Evolutionary conservation across 1,284 basidiomycete species (phyloP), one percentile per base, ranked within the genome.

Genomic region (Marasmius tenuissimus): DNA sequence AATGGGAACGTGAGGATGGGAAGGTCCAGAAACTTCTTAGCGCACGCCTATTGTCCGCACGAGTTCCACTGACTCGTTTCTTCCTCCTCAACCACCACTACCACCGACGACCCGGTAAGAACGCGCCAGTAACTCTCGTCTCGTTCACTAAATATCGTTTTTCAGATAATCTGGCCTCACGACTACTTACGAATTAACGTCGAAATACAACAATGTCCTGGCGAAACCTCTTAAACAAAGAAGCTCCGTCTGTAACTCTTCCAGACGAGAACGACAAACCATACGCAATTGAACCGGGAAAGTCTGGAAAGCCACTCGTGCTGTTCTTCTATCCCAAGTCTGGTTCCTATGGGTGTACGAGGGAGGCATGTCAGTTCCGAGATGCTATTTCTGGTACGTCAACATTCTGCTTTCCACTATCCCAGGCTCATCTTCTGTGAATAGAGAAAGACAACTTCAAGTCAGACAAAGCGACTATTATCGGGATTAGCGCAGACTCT

Each of bases 251-350:
- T 1, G 69, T 89, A 60, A 78, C 80, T 14, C 74, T 87, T 6
- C 80, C 78, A 5, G 75, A 81, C 60, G 74, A 78, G 6, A 77
- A 84, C 52, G 86, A 83, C 12, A 70, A 81, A 57, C 69, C 74
- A 9, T 86, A 78, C 68, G 79, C 75, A 20, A 74, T 88, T 58
- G 79, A 75, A 38, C 83, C 83, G 2, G 81, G 78, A 20, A 71
- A 71, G 18, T 75, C 74, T 47, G 81, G 76, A 59, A 70, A 78
- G 61, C 86, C 87, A 0, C 82, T 84, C 22, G 89, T 83, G 5
- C 64, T 93, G 51, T 92, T 93, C 79, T 93, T 94, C 76, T 91
- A 88, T 65, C 89, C 88, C 18, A 80, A 83, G 68, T 83, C 88
- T 50, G 85, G 82, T 80, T 84, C 89, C 0, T 87, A 78, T 62